Evolutionary conservation across 2,329 filamentous ascomycete genomes (phyloP).

Genomic region (Neonectria coccinea): DNA sequence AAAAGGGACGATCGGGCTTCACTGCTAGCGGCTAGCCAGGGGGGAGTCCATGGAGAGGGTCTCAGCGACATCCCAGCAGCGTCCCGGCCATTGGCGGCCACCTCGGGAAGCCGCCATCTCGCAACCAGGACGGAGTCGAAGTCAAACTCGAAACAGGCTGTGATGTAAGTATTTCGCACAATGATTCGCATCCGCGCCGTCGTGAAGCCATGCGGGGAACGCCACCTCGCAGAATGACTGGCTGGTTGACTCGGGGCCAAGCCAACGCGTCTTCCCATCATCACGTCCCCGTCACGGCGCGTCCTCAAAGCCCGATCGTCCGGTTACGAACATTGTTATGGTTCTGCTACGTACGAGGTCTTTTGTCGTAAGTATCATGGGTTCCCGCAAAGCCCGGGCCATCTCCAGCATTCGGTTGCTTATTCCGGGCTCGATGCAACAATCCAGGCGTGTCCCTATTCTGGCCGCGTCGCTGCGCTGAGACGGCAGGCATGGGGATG

Average conservation of each 20-base stretch:
- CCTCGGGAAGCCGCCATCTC: not conserved
- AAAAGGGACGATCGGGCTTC: constrained; percentile 3
- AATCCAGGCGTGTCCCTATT: not conserved
- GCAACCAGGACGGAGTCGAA: not conserved
- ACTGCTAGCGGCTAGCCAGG: not conserved
- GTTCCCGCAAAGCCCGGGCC: not conserved
- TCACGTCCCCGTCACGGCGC: no score
- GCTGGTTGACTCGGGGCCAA: not conserved
- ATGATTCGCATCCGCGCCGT: not conserved
- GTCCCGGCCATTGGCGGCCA: constrained; percentile 20
- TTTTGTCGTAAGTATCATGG: not conserved
- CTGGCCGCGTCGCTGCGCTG: not conserved
- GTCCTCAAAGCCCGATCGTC: no score
- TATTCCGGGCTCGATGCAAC: constrained; percentile 11
- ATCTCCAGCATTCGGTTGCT: constrained; percentile 2
- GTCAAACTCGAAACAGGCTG: constrained; percentile 3
- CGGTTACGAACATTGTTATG: not conserved
- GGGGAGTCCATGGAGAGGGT: not conserved
- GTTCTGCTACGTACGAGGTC: constrained; percentile 1
- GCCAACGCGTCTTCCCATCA: not conserved
- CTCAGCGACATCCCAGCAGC: constrained; percentile 15
- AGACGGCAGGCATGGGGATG: constrained; percentile 3
- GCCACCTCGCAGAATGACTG: no score
- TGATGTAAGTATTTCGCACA: not conserved
- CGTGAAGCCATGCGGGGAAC: no score